Conservation (phyloP, 176 grass and related monocot genomes). For the Lolium rigidum region DNA sequence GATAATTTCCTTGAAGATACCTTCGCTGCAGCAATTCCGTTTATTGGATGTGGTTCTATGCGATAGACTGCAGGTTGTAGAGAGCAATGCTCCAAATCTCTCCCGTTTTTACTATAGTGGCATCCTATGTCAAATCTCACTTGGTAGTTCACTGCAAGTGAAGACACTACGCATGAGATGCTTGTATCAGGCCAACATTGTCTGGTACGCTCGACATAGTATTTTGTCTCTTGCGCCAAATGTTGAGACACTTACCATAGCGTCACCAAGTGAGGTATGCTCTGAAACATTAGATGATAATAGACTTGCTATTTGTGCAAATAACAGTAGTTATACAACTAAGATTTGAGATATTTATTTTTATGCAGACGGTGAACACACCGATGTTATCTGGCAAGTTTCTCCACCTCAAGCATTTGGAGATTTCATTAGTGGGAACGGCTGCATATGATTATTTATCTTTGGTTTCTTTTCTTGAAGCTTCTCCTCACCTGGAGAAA, state of each 20-base stretch:
- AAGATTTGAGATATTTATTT: neutral
- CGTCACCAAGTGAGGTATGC: neutral
- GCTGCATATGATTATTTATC: constrained; percentile 33
- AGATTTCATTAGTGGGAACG: neutral
- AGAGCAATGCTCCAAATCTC: constrained; percentile 45
- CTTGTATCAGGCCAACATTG: neutral
- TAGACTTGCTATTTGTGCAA: neutral
- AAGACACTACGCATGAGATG: neutral
- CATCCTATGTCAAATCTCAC: neutral
- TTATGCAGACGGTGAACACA: constrained; percentile 3
- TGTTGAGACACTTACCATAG: constrained; percentile 20
- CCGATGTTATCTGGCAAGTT: constrained; percentile 36
- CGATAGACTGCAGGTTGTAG: neutral
- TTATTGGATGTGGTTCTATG: neutral
- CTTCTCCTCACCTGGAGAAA: constrained; percentile 29
- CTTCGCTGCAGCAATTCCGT: constrained; percentile 10
- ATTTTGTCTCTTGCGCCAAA: constrained; percentile 19
- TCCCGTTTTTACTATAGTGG: neutral
- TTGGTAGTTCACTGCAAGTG: constrained; percentile 13
- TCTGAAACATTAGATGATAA: neutral
- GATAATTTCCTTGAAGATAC: constrained; percentile 24
- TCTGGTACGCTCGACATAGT: neutral
- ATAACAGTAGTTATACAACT: neutral
- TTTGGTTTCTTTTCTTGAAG: constrained; percentile 22
- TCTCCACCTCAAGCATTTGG: constrained; percentile 31